These are phyloP conservation scores for Vigna angularis DNA, from an alignment of 306 rosid genomes.

Conservation along the genomic window DNA sequence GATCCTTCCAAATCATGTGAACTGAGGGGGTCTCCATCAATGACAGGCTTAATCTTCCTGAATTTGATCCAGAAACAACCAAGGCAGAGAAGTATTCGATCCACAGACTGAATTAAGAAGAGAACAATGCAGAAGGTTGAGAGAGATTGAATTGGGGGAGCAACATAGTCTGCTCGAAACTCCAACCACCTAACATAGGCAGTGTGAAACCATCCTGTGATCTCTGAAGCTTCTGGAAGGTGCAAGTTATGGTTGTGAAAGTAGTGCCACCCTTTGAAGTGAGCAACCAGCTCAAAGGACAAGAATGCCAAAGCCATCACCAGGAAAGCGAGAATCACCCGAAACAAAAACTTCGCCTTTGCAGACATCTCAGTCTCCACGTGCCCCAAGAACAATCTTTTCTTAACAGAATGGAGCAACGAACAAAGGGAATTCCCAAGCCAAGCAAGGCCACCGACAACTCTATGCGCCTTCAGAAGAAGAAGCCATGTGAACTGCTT, in stretches of 20 bases:
- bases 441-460: conserved; percentile 55
- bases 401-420: conserved; percentile 50
- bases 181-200: conserved; percentile 68
- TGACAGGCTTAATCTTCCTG: conserved; percentile 66
- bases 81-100: conserved; percentile 67
- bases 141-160: conserved; percentile 64
- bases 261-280: conserved; percentile 76
- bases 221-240: conserved; percentile 61
- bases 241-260: conserved; percentile 58
- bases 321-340: conserved; percentile 57
- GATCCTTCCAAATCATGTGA: conserved; percentile 58
- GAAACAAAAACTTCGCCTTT: conserved; percentile 54
- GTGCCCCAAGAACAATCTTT: conserved; percentile 51
- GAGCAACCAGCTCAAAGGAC: conserved; percentile 68
- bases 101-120: conserved; percentile 72
- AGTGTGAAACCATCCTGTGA: conserved; percentile 59
- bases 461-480: conserved; percentile 61
- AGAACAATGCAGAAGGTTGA: conserved; percentile 64
- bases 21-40: conserved; percentile 45
- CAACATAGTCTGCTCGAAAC: conserved; percentile 65
- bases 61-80: conserved; percentile 85
- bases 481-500: conserved; percentile 66
- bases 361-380: conserved; percentile 60
- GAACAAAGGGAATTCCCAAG: conserved; percentile 51
- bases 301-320: conserved; percentile 61